These are phyloP conservation scores for Sanghuangporus weigelae DNA, from an alignment of 1,284 basidiomycete genomes.

Conservation along the genomic window DNA sequence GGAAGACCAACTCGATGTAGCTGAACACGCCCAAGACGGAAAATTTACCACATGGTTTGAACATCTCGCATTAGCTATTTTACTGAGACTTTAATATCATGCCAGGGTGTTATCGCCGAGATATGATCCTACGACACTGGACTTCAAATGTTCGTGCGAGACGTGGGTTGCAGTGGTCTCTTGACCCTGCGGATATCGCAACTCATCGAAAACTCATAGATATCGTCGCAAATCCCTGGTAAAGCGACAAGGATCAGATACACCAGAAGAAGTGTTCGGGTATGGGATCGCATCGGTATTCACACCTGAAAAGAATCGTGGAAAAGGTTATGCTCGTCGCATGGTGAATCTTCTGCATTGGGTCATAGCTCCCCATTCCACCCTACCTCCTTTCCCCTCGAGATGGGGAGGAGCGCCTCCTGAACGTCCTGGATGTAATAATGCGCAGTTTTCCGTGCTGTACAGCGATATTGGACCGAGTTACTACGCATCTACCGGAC, in stretches of 20 bases:
- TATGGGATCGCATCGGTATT: slow-evolving; percentile 49
- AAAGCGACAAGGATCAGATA: background rate
- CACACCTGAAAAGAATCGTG: slow-evolving; percentile 38
- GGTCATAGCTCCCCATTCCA: slow-evolving; percentile 32
- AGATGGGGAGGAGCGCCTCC: slow-evolving; percentile 35
- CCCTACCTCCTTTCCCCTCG: slow-evolving; percentile 30
- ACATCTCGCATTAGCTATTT: slow-evolving; percentile 9
- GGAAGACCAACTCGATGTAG: slow-evolving; percentile 29
- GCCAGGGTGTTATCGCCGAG: slow-evolving; percentile 41
- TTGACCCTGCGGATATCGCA: background rate
- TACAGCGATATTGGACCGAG: slow-evolving; percentile 60
- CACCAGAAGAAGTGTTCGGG: slow-evolving; percentile 26
- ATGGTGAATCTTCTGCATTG: slow-evolving; percentile 53
- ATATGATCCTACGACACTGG: slow-evolving; percentile 32
- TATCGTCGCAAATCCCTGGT: slow-evolving; percentile 15
- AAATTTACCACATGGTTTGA: slow-evolving; percentile 35
- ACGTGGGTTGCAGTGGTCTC: slow-evolving; percentile 30
- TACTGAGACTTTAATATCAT: background rate
- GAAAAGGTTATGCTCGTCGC: slow-evolving; percentile 43
- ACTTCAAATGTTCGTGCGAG: slow-evolving; percentile 42
- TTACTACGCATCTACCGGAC: slow-evolving; percentile 48
- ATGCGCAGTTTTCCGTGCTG: slow-evolving; percentile 46
- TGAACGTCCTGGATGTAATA: slow-evolving; percentile 22
- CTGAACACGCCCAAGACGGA: slow-evolving; percentile 33
- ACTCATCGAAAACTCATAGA: background rate